Percentiles rank a stretch among this genome's conserved stretches.
phyloP scores from a whole-genome alignment of 1,284 basidiomycete species.

The Ustilago bromivora region DNA sequence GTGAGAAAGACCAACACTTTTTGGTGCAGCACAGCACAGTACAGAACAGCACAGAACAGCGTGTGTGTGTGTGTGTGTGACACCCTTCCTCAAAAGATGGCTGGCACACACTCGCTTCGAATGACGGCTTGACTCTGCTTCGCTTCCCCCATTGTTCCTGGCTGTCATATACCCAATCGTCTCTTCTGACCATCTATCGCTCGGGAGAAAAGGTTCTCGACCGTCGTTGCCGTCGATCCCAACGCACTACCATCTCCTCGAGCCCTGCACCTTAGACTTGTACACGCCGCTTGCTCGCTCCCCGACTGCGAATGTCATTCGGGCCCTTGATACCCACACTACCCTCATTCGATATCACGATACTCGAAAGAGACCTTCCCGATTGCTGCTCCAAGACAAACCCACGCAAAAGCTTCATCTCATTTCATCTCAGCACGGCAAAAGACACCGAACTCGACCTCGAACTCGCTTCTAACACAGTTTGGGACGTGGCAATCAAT shows the following conservation, averaged over 20 bases:
- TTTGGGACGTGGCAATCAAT: background rate
- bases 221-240: background rate
- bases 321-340: background rate
- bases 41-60: background rate
- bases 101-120: background rate
- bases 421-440: slow-evolving; percentile 8
- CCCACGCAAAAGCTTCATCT: slow-evolving; percentile 5
- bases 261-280: background rate
- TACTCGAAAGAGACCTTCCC: no score
- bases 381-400: background rate
- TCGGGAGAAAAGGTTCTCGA: background rate
- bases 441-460: slow-evolving; percentile 1
- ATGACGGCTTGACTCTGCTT: slow-evolving; percentile 1
- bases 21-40: slow-evolving; percentile 6
- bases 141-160: background rate
- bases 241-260: background rate
- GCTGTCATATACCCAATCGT: slow-evolving; percentile 3
- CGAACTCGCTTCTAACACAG: background rate
- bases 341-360: background rate
- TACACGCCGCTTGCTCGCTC: background rate
- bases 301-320: background rate
- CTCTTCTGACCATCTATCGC: background rate
- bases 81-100: background rate
- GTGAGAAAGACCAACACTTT: slow-evolving; percentile 23
- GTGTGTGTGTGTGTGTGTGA: background rate